phyloP scores from a whole-genome alignment of 2,329 filamentous ascomycete genomes.

The Macroventuria anomochaeta region DNA sequence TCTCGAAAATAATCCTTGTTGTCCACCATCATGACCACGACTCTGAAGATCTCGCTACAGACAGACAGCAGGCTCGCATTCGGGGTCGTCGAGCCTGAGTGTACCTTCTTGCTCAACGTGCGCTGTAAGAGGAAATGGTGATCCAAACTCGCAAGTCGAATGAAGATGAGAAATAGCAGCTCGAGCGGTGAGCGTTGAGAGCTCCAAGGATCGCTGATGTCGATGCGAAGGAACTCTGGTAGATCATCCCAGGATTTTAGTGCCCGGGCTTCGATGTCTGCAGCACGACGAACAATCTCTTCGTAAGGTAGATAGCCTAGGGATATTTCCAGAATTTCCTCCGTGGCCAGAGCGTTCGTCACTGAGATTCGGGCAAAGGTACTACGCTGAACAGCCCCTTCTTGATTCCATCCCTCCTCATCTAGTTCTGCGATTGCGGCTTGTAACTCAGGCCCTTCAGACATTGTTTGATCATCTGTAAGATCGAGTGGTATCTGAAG shows the following conservation, averaged over 20 bases:
- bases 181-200: conserved; percentile 46
- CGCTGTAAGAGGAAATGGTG: conserved; percentile 67
- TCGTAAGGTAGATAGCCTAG: conserved; percentile 49
- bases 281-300: conserved; percentile 48
- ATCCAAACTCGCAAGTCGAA: conserved; percentile 60
- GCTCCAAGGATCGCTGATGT: conserved; percentile 25
- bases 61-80: conserved; percentile 45
- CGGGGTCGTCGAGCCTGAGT: conserved; percentile 30
- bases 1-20: conserved; percentile 51
- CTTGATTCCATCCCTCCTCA: conserved; percentile 60
- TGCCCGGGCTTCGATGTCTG: conserved; percentile 37
- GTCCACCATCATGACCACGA: conserved; percentile 48
- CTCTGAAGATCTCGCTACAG: conserved; percentile 47
- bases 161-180: conserved; percentile 52
- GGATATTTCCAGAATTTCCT: conserved; percentile 66
- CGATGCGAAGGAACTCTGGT: conserved; percentile 37
- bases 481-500: conserved; percentile 64
- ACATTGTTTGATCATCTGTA: conserved; percentile 57
- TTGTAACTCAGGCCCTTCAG: conserved; percentile 52
- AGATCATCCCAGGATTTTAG: conserved; percentile 32
- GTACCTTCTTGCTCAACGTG: conserved; percentile 57
- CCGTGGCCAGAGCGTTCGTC: conserved; percentile 58
- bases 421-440: conserved; percentile 53
- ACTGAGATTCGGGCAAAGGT: conserved; percentile 58
- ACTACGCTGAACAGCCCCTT: conserved; percentile 52